Base-by-base conservation (phyloP, 352 stramenopile genomes). In the Phytopythium aichiense region DNA sequence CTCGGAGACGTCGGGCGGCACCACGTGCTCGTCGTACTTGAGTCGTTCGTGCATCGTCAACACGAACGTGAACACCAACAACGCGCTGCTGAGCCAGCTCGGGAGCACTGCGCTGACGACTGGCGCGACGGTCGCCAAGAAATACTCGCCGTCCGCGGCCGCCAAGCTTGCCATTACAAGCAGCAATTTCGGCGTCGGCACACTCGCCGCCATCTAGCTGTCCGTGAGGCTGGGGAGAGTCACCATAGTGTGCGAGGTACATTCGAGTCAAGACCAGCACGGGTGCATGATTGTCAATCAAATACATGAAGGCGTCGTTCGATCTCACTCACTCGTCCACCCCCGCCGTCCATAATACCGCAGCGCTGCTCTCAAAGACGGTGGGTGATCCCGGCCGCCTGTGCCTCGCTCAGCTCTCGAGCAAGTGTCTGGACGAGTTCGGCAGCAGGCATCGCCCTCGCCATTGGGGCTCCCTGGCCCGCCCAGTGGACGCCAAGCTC, bases 161-260 rank as follows among this genome's bases (percentile, higher is more conserved):
- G 51, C 65, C 20, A 66, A 50, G 23, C 46, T 69, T 42, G 51
- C 65, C 5, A 61, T 69, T 31, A 63, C 56, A 30, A 69, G 43
- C 56, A 56, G 48, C n/a, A 74, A 71, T 59, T 71, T 68, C 23
- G 60, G 64, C n/a, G 67, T 74, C 46, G 67, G 67, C 38, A 62
- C 62, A 4, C 57, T 71, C 31, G 51, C 61, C 2, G 61, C 45
- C 13, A 63, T 72, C 25, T 58, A 58, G 16, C n/a, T 37, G 13
- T 37, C 48, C 48, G 9, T 37, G 12, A 45, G 15, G 38, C 11
- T 16, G 12, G 11, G 38, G 38, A n/a, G 38, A 45, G 38, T 16
- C 38, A 45, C 15, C 38, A 20, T 18, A 25, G 22, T 13, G 42
- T 48, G 42, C 20, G 42, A 48, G 42, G 42, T 48, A 48, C 20